Conservation (phyloP, 371 early-diverging fungal species). For the Thermomucor indicae-seudaticae region DNA sequence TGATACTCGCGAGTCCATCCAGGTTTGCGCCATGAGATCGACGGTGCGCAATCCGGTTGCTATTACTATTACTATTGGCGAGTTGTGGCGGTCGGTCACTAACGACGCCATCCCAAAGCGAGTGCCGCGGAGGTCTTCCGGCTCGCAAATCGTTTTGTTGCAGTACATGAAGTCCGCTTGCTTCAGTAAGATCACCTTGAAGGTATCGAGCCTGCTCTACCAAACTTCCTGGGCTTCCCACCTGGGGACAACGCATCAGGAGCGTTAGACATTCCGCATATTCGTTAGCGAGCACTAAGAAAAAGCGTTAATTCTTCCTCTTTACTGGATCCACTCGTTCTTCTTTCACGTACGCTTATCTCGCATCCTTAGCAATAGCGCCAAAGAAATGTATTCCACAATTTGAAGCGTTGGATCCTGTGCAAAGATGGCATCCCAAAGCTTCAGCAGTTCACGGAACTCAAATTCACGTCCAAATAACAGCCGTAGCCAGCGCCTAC, state of each 20-base stretch:
- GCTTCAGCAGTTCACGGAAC: constrained; percentile 59
- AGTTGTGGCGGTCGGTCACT: not conserved
- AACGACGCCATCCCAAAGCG: constrained; percentile 24
- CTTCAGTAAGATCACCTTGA: constrained; percentile 45
- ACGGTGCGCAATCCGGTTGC: constrained; percentile 15
- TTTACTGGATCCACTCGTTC: not conserved
- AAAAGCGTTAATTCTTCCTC: not conserved
- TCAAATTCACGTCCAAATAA: constrained; percentile 89
- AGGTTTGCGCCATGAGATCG: constrained; percentile 18
- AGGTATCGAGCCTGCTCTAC: constrained; percentile 67
- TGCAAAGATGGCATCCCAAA: constrained; percentile 92
- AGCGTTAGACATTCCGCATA: constrained; percentile 72
- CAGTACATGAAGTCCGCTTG: constrained; percentile 51
- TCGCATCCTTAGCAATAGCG: constrained; percentile 71
- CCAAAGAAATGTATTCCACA: constrained; percentile 78
- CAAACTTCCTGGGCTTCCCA: constrained; percentile 49
- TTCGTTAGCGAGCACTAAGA: constrained; percentile 67
- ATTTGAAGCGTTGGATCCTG: constrained; percentile 69
- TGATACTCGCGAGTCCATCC: constrained; percentile 31
- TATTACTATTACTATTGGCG: not conserved
- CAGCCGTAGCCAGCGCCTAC: constrained; percentile 88
- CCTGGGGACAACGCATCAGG: constrained; percentile 73
- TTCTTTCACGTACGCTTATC: constrained; percentile 59
- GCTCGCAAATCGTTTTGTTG: constrained; percentile 52
- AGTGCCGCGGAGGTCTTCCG: constrained; percentile 45